A percentile compares a stretch with the other conserved stretches of the same genome.
phyloP scores from a whole-genome alignment of 441 rosid species.

The Pelargonium fulgidum region DNA sequence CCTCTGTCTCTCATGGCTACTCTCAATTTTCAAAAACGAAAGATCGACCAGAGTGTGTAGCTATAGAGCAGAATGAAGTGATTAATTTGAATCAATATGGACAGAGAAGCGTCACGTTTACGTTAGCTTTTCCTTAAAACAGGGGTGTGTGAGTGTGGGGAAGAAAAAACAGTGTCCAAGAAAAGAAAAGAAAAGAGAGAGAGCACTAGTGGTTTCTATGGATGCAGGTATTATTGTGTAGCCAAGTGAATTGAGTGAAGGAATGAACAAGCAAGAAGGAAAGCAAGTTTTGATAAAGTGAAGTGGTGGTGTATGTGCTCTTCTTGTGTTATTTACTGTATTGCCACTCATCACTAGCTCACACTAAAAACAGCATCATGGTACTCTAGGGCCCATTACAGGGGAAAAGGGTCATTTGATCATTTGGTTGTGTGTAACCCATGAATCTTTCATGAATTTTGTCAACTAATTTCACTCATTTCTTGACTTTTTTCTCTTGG shows the following conservation, averaged over 20 bases:
- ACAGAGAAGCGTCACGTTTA: slow-evolving; percentile 51
- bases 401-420: neutral
- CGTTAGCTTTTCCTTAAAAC: slow-evolving; percentile 38
- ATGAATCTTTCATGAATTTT: neutral
- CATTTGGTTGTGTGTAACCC: no score
- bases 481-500: neutral
- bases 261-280: no score
- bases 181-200: slow-evolving; percentile 10
- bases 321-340: neutral
- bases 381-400: neutral
- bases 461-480: neutral
- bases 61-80: no score
- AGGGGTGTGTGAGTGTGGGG: slow-evolving; percentile 17
- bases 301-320: neutral
- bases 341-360: neutral
- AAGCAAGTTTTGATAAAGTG: no score
- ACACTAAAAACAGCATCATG: neutral
- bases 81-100: neutral
- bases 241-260: slow-evolving; percentile 35
- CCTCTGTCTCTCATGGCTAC: slow-evolving; percentile 76
- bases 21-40: neutral
- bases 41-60: neutral
- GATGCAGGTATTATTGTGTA: slow-evolving; percentile 40
- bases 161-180: slow-evolving; percentile 28
- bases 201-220: slow-evolving; percentile 24